Evolutionary conservation across 192 early-diverging fungal species (phyloP), one percentile per base, ranked within the genome.

Genomic region (Spinellus fusiger): DNA sequence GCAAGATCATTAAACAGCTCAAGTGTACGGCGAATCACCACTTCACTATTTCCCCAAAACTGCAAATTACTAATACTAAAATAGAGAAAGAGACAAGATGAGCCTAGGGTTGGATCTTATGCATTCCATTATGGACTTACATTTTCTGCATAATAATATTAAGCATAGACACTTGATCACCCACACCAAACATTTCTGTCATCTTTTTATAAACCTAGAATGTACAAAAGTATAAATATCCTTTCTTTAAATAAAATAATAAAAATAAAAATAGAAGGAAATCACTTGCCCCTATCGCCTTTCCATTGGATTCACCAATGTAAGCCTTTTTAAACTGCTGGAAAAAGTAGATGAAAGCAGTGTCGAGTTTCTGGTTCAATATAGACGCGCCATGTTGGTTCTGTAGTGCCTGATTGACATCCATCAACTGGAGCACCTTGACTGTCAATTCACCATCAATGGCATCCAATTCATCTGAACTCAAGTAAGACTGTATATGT

Each of bases 291-390:
- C 62, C 61, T 54, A 61, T 67, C 29, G 82, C 71, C 6, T 73
- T 77, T 47, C 77, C 77, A 22, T 77, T 64, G 26, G 78, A 77
- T 61, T 93, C 89, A 54, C 93, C 86, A 27, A 94, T 80, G 63
- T 94, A 94, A 18, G 84, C 83, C 50, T 88, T 86, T 10, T 88
- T 77, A 69, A 95, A 94, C 48, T 80, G 74, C 5, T 77, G 78
- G 66, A 89, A 90, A 54, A 94, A 84, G 64, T 86, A 87, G n/a
- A 93, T 54, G 56, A 95, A 83, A 9, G 92, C 85, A 38, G 85
- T 75, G 65, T 93, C 90, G 1, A 96, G 74, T 40, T 84, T 78
- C 54, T 85, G 81, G 64, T 79, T 77, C n/a, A 74, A 65, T 2
- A 77, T 76, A 2, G 73, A 61, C 5, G 73, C 72, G 0, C 77